Percentiles rank a stretch among this genome's conserved stretches.
phyloP scores from a whole-genome alignment of 129 eudicot genomes.

The Arctium minus region DNA sequence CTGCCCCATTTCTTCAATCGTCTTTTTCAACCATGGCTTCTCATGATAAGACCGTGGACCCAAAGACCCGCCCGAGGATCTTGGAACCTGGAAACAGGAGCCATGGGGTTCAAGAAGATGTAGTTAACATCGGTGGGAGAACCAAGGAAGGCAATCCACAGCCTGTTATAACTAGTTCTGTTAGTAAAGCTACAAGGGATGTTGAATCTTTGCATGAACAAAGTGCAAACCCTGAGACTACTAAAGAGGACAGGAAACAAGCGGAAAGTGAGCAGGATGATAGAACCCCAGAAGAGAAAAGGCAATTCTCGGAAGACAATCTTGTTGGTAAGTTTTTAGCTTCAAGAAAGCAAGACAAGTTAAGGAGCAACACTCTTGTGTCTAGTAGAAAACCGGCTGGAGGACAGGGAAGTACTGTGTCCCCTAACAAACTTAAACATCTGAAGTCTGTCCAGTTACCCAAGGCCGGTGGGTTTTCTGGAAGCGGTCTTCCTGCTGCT shows the following conservation, averaged over 20 bases:
- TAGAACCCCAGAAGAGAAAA: conserved; percentile 27
- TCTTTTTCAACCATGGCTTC: conserved; percentile 42
- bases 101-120: conserved; percentile 20
- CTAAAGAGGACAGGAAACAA: conserved; percentile 26
- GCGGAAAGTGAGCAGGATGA: conserved; percentile 28
- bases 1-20: conserved; percentile 30
- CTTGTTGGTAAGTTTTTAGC: conserved; percentile 44
- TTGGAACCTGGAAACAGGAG: conserved; percentile 21
- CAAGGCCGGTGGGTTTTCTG: conserved; percentile 31
- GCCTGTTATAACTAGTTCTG: conserved; percentile 14
- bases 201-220: conserved; percentile 19
- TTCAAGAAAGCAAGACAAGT: conserved; percentile 40
- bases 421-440: conserved; percentile 56
- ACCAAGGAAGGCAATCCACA: conserved; percentile 8
- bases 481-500: conserved; percentile 21
- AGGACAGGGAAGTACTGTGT: conserved; percentile 34
- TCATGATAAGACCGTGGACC: conserved; percentile 28
- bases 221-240: conserved; percentile 16
- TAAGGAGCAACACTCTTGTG: conserved; percentile 54
- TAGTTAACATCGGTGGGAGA: background rate
- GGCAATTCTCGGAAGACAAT: conserved; percentile 38
- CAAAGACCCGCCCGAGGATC: conserved; percentile 14
- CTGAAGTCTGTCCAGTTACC: conserved; percentile 59
- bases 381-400: conserved; percentile 49
- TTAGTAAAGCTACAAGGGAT: conserved; percentile 1